Conservation (phyloP, 2,329 filamentous ascomycete genomes). For the Cladosporium sp. region DNA sequence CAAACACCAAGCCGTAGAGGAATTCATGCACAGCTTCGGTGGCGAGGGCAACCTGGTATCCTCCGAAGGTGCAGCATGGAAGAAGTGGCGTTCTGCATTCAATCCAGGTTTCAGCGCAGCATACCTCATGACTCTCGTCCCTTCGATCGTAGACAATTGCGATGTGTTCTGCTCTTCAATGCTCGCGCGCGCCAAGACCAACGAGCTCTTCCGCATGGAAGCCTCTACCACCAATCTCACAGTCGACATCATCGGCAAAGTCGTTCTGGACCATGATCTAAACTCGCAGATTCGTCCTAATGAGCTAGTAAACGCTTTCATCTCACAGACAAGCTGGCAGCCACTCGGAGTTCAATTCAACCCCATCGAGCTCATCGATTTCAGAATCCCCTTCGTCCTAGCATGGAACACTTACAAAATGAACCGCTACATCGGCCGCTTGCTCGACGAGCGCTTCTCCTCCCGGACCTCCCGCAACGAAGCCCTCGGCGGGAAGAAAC, state of each 20-base stretch:
- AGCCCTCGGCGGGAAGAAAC: conserved; percentile 21
- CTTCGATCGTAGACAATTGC: conserved; percentile 41
- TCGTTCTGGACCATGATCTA: conserved; percentile 43
- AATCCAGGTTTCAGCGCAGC: conserved; percentile 45
- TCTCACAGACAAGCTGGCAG: conserved; percentile 41
- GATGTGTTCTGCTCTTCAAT: conserved; percentile 40
- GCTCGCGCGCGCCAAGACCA: conserved; percentile 37
- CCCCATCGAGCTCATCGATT: conserved; percentile 42
- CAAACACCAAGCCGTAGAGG: conserved; percentile 38
- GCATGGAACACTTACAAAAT: conserved; percentile 42
- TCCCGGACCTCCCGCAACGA: conserved; percentile 36
- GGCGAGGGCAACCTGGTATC: conserved; percentile 43
- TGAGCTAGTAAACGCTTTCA: conserved; percentile 42
- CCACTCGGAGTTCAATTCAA: conserved; percentile 38
- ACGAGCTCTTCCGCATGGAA: conserved; percentile 45
- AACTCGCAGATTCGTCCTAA: conserved; percentile 40
- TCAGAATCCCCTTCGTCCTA: conserved; percentile 39
- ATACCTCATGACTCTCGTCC: conserved; percentile 45
- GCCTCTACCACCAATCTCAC: conserved; percentile 44
- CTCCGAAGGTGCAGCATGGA: conserved; percentile 45
- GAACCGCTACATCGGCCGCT: conserved; percentile 38
- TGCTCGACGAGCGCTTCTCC: conserved; percentile 43
- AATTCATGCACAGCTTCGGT: conserved; percentile 41
- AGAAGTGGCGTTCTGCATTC: conserved; percentile 48
- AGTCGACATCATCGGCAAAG: conserved; percentile 47